These are phyloP conservation scores for Fraxinus angustifolia DNA, from an alignment of 305 asterid genomes.

Conservation along the genomic window DNA sequence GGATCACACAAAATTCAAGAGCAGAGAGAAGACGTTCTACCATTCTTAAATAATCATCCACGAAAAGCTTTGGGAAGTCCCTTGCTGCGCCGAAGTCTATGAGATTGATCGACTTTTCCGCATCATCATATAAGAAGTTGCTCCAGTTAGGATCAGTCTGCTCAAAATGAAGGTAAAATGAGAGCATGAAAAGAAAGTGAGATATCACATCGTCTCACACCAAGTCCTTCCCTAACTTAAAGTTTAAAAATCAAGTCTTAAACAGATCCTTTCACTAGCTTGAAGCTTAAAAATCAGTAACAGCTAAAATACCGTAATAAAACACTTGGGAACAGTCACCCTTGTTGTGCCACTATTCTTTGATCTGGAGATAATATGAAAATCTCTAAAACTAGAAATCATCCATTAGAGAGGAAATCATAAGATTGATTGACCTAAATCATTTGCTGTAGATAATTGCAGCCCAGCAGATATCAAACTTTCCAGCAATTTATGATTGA, in stretches of 20 bases:
- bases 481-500: background rate
- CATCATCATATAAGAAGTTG: constrained; percentile 71
- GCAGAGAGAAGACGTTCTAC: constrained; percentile 38
- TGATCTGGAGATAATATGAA: background rate
- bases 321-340: background rate
- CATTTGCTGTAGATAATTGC: background rate
- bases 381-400: background rate
- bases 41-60: constrained; percentile 86
- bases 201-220: background rate
- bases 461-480: background rate
- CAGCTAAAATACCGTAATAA: background rate
- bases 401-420: background rate
- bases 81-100: constrained; percentile 97
- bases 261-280: background rate
- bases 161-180: constrained; percentile 32
- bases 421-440: background rate
- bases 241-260: background rate
- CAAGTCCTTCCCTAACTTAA: background rate
- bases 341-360: background rate
- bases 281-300: background rate
- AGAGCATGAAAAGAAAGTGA: constrained; percentile 10
- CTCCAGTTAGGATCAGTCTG: constrained; percentile 99
- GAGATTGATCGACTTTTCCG: constrained; percentile 61
- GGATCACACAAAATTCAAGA: constrained; percentile 8
- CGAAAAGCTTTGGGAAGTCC: constrained; percentile 74